Evolutionary conservation across 2,329 filamentous ascomycete species (phyloP).

Genomic region (Monosporascus ibericus): DNA sequence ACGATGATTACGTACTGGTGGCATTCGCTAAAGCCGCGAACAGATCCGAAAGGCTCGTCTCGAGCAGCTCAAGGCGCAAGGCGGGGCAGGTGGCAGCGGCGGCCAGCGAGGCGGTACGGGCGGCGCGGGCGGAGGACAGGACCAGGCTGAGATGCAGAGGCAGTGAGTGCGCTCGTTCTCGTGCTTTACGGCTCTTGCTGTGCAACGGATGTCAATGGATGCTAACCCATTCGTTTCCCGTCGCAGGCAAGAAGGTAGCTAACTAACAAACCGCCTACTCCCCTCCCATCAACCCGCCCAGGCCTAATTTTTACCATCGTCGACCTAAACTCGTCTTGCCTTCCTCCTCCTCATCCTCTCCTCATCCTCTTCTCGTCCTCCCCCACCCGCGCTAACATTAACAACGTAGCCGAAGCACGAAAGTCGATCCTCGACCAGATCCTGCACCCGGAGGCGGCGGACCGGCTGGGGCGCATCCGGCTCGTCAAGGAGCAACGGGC

Average conservation of each 20-base stretch:
- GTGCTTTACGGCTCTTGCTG: not conserved
- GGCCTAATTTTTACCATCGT: not conserved
- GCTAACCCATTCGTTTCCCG: conserved; percentile 6
- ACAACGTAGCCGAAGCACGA: conserved; percentile 57
- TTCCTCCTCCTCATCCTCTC: no score
- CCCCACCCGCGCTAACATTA: not conserved
- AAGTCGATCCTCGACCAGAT: conserved; percentile 81
- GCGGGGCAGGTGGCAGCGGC: conserved; percentile 43
- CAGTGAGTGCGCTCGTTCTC: conserved; percentile 40
- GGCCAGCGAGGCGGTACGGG: conserved; percentile 37
- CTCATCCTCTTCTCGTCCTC: no score
- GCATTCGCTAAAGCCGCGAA: not conserved
- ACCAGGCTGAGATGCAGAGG: conserved; percentile 56
- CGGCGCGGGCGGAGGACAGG: conserved; percentile 37
- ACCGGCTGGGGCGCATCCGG: conserved; percentile 88
- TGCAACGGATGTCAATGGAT: not conserved
- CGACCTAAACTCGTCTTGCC: no score
- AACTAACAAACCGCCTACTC: not conserved
- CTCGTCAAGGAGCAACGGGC: conserved; percentile 93
- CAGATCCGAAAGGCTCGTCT: conserved; percentile 89
- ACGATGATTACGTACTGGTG: no score
- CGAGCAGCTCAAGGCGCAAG: conserved; percentile 80
- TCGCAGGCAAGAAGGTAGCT: conserved; percentile 34
- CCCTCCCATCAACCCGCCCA: not conserved
- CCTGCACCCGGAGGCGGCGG: conserved; percentile 86